These are phyloP conservation scores for Ascochyta clinopodiicola DNA, from an alignment of 2,329 filamentous ascomycete genomes.

Conservation along the genomic window DNA sequence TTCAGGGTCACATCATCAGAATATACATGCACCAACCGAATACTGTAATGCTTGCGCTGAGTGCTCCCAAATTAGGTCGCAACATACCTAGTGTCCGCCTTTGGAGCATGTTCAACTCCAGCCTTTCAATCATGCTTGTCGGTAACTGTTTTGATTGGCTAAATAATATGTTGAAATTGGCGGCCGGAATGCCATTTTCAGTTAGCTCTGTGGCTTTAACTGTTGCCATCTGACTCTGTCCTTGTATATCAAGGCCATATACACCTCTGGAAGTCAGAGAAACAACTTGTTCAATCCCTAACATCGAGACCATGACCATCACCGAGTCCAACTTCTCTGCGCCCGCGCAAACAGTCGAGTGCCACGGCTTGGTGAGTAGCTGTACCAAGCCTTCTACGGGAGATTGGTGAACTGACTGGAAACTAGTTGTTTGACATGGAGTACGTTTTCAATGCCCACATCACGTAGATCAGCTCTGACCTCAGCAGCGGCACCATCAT, in stretches of 20 bases:
- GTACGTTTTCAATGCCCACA: slow-evolving; percentile 14
- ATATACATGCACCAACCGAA: neutral
- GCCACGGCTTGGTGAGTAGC: slow-evolving; percentile 52
- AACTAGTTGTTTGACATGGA: slow-evolving; percentile 47
- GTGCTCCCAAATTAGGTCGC: neutral
- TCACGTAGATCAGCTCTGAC: slow-evolving; percentile 12
- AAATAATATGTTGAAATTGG: neutral
- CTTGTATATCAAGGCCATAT: slow-evolving; percentile 1
- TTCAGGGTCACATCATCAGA: neutral
- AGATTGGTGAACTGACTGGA: neutral
- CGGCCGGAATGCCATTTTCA: slow-evolving; percentile 8
- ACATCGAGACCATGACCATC: slow-evolving; percentile 35
- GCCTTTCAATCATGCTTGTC: slow-evolving; percentile 1
- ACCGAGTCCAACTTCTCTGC: slow-evolving; percentile 50
- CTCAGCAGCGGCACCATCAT: slow-evolving; percentile 73
- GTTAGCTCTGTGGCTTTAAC: slow-evolving; percentile 5
- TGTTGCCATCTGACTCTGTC: slow-evolving; percentile 5
- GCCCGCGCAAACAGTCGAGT: slow-evolving; percentile 48
- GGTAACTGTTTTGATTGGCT: slow-evolving; percentile 10
- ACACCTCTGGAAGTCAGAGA: neutral
- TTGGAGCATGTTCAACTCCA: neutral
- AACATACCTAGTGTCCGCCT: neutral
- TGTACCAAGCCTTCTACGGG: neutral
- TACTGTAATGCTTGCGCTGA: neutral
- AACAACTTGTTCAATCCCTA: neutral